Percentiles rank a stretch among this genome's conserved stretches.
These are phyloP conservation scores for Babesia divergens DNA, from an alignment of 169 alveolate genomes.

Conservation along the genomic window DNA sequence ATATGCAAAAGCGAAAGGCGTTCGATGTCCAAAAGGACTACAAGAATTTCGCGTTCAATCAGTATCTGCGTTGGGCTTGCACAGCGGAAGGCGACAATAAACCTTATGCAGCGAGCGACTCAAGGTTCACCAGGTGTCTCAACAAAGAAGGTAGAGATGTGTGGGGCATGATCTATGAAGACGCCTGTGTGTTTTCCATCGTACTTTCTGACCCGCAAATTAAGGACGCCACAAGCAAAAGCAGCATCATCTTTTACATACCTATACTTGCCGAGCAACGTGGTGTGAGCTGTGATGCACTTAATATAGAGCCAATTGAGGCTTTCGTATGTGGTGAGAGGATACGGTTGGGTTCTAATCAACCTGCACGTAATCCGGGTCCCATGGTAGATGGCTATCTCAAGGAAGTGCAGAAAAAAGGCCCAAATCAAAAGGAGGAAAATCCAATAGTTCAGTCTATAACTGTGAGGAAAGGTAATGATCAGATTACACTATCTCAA, in stretches of 20 bases:
- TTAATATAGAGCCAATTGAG: slow-evolving; percentile 20
- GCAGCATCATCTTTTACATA: slow-evolving; percentile 46
- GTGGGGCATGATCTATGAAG: slow-evolving; percentile 55
- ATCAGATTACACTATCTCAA: slow-evolving; percentile 4
- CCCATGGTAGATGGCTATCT: slow-evolving; percentile 16
- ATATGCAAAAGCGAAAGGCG: slow-evolving; percentile 73
- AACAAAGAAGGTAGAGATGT: not conserved
- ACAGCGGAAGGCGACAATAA: not conserved
- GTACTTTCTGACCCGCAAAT: not conserved
- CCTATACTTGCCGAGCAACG: slow-evolving; percentile 56
- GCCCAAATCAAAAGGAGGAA: not conserved
- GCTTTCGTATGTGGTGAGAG: slow-evolving; percentile 17
- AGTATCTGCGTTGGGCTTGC: slow-evolving; percentile 63
- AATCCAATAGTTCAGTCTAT: slow-evolving; percentile 6
- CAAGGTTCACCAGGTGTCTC: not conserved
- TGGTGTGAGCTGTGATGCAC: slow-evolving; percentile 54
- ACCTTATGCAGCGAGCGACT: not conserved
- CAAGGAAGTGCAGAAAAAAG: slow-evolving; percentile 14
- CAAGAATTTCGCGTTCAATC: slow-evolving; percentile 72
- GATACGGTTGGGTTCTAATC: not conserved
- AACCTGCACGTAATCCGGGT: not conserved
- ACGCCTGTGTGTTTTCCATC: slow-evolving; percentile 50
- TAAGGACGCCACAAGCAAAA: slow-evolving; percentile 13
- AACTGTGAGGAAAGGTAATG: slow-evolving; percentile 13
- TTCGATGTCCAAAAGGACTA: slow-evolving; percentile 77